A percentile compares a stretch with the other conserved stretches of the same genome.
Conservation (phyloP, 495 filamentous ascomycete genomes). For the Pseudevernia furfuracea region DNA sequence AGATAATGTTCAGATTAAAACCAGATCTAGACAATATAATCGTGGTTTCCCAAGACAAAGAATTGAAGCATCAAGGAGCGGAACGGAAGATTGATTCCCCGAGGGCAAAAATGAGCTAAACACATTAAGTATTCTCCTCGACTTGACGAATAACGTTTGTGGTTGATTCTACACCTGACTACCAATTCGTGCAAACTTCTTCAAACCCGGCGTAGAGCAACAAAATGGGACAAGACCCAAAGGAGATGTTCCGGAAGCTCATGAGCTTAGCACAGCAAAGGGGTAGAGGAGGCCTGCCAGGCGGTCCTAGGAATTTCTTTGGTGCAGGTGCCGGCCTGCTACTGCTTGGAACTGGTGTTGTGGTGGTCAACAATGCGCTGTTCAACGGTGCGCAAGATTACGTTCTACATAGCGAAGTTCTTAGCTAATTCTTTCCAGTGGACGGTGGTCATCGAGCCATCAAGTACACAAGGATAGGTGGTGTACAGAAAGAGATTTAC, state of each 20-base stretch:
- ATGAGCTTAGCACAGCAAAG: slow-evolving; percentile 45
- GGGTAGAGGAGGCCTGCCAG: slow-evolving; percentile 36
- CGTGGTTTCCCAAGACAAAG: not conserved
- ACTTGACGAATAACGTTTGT: not conserved
- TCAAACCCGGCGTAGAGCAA: not conserved
- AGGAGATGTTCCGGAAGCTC: slow-evolving; percentile 57
- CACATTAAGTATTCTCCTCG: not conserved
- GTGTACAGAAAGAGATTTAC: slow-evolving; percentile 96
- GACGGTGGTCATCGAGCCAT: slow-evolving; percentile 98
- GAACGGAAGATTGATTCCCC: slow-evolving; percentile 5
- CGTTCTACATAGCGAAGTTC: not conserved
- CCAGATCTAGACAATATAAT: not conserved
- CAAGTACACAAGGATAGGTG: slow-evolving; percentile 90
- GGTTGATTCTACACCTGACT: not conserved
- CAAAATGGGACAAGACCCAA: slow-evolving; percentile 48
- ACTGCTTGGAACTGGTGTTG: slow-evolving; percentile 56
- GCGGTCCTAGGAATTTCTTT: slow-evolving; percentile 38
- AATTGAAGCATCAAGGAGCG: not conserved
- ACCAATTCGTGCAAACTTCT: not conserved
- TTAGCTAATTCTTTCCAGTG: slow-evolving; percentile 45
- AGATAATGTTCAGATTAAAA: not conserved
- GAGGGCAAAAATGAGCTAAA: slow-evolving; percentile 8
- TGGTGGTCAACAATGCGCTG: slow-evolving; percentile 71
- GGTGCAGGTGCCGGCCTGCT: slow-evolving; percentile 49
- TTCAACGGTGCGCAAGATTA: slow-evolving; percentile 65